These are phyloP conservation scores for Brettanomyces naardenensis DNA, from an alignment of 805 yeast species.

Conservation along the genomic window DNA sequence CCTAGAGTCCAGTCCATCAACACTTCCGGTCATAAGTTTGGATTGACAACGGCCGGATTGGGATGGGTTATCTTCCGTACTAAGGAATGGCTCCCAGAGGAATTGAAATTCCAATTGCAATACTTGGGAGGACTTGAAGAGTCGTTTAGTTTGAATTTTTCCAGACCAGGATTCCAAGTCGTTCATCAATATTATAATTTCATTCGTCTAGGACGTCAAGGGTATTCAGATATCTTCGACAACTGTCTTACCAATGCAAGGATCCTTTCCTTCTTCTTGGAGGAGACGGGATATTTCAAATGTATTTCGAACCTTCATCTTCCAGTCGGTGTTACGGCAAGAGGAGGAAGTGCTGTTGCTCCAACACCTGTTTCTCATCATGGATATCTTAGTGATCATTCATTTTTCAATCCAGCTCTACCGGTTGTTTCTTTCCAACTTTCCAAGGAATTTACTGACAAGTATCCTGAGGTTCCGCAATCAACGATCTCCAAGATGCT, in stretches of 20 bases:
- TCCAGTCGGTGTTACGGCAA: slow-evolving; percentile 30
- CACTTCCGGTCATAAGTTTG: slow-evolving; percentile 90
- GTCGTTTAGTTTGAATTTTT: slow-evolving; percentile 79
- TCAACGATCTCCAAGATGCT: slow-evolving; percentile 61
- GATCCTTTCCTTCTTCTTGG: slow-evolving; percentile 51
- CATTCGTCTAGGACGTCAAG: slow-evolving; percentile 59
- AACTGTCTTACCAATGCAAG: slow-evolving; percentile 69
- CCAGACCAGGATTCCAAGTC: slow-evolving; percentile 89
- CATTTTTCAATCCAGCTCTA: slow-evolving; percentile 59
- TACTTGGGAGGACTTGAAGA: slow-evolving; percentile 87
- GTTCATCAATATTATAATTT: slow-evolving; percentile 82
- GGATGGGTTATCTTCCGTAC: slow-evolving; percentile 91
- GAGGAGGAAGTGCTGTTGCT: slow-evolving; percentile 10
- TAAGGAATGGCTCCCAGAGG: slow-evolving; percentile 53
- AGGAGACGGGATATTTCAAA: slow-evolving; percentile 57
- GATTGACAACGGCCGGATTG: slow-evolving; percentile 81
- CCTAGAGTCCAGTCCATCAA: slow-evolving; percentile 78
- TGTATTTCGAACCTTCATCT: slow-evolving; percentile 76
- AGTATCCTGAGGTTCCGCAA: slow-evolving; percentile 80
- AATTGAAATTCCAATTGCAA: slow-evolving; percentile 66
- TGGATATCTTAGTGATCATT: slow-evolving; percentile 23
- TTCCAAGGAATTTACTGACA: slow-evolving; percentile 43
- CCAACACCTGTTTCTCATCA: not conserved
- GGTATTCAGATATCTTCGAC: slow-evolving; percentile 58
- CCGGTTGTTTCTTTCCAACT: slow-evolving; percentile 88